A percentile compares a stretch with the other conserved stretches of the same genome.
Evolutionary conservation across 2,329 filamentous ascomycete species (phyloP).

Genomic region (Fusarium pseudocircinatum): DNA sequence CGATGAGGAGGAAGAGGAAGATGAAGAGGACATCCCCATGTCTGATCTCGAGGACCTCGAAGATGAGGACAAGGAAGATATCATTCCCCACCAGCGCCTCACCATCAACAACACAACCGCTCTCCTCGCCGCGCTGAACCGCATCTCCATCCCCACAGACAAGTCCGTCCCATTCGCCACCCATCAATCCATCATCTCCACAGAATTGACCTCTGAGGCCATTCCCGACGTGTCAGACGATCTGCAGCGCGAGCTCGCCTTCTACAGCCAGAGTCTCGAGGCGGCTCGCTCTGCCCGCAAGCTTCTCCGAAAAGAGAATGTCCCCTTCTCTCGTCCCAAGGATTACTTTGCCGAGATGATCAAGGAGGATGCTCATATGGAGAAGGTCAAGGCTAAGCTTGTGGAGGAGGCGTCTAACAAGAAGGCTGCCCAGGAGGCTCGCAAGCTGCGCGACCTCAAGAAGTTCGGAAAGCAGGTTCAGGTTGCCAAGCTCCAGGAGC

Average conservation of each 20-base stretch:
- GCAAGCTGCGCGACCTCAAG: slow-evolving; percentile 93
- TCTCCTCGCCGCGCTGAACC: slow-evolving; percentile 80
- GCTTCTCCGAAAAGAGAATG: slow-evolving; percentile 81
- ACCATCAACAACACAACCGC: slow-evolving; percentile 98
- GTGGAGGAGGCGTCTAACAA: slow-evolving; percentile 91
- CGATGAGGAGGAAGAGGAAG: slow-evolving; percentile 73
- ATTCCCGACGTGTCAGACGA: slow-evolving; percentile 92
- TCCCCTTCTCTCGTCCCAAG: slow-evolving; percentile 85
- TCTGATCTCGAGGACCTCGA: slow-evolving; percentile 84
- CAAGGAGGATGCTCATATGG: slow-evolving; percentile 98
- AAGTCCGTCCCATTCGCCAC: slow-evolving; percentile 80
- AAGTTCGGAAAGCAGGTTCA: slow-evolving; percentile 99
- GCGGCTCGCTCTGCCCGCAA: slow-evolving; percentile 78
- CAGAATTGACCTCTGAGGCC: slow-evolving; percentile 68
- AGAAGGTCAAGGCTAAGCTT: slow-evolving; percentile 91
- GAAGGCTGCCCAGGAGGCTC: slow-evolving; percentile 90
- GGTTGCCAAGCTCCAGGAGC: slow-evolving; percentile 93
- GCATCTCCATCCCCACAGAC: slow-evolving; percentile 74
- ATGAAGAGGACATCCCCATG: slow-evolving; percentile 88
- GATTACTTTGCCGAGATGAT: slow-evolving; percentile 99
- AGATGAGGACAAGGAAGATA: slow-evolving; percentile 84
- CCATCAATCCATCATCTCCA: slow-evolving; percentile 80
- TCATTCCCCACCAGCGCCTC: slow-evolving; percentile 89
- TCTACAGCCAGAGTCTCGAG: slow-evolving; percentile 89
- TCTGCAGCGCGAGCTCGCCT: slow-evolving; percentile 88